phyloP scores from a whole-genome alignment of 2,329 filamentous ascomycete genomes.

The Chaetomium globosum region DNA sequence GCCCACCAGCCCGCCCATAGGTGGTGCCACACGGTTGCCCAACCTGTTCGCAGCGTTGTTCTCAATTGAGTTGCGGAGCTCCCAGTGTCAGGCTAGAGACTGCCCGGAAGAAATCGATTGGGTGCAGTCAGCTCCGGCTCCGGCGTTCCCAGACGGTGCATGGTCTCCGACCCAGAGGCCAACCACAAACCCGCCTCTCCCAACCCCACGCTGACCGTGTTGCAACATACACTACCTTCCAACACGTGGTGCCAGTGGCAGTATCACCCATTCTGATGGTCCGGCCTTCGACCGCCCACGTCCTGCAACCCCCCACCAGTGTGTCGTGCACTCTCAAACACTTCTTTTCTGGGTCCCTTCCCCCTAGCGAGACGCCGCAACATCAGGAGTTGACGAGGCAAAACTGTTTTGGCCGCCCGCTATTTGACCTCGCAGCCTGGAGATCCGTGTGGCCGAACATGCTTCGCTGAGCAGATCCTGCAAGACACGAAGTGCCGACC shows the following conservation, averaged over 20 bases:
- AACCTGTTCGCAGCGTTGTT: slow-evolving; percentile 14
- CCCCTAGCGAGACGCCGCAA: slow-evolving; percentile 18
- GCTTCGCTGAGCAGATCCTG: slow-evolving; percentile 16
- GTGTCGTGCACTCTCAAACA: slow-evolving; percentile 17
- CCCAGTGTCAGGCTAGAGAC: slow-evolving; percentile 26
- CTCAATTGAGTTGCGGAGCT: neutral
- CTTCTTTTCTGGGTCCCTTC: neutral
- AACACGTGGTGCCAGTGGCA: slow-evolving; percentile 41
- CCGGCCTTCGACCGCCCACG: slow-evolving; percentile 28
- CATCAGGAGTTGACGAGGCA: slow-evolving; percentile 14
- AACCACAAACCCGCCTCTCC: slow-evolving; percentile 14
- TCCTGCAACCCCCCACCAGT: slow-evolving; percentile 13
- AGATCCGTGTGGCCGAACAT: slow-evolving; percentile 1
- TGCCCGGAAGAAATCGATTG: slow-evolving; percentile 30
- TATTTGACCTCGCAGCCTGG: slow-evolving; percentile 24
- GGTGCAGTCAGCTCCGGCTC: slow-evolving; percentile 28
- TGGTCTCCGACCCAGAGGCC: slow-evolving; percentile 14
- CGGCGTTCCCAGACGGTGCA: slow-evolving; percentile 19
- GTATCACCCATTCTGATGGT: slow-evolving; percentile 28
- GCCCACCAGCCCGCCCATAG: slow-evolving; percentile 11
- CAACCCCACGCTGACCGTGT: slow-evolving; percentile 34
- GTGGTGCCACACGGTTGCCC: slow-evolving; percentile 23
- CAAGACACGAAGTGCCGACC: slow-evolving; percentile 18
- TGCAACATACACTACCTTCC: slow-evolving; percentile 34
- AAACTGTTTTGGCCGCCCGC: slow-evolving; percentile 15